Evolutionary conservation across 306 rosid genomes (phyloP).

Genomic region (Elaeagnus macrophylla): DNA sequence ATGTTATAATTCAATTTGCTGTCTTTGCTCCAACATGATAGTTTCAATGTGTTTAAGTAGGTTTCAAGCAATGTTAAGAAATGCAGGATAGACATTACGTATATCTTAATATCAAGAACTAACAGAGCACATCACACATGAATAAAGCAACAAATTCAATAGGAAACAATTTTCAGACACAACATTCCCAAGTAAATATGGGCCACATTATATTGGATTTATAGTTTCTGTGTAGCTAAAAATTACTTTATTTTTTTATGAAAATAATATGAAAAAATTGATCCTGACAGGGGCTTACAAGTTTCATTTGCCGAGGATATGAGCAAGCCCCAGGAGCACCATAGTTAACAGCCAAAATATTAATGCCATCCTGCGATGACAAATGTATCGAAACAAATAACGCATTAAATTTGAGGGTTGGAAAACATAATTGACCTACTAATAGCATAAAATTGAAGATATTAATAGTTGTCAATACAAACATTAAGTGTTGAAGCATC

Average conservation of each 20-base stretch:
- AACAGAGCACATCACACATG: too few relatives aligned
- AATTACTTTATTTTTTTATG: constrained; percentile 10
- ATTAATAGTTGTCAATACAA: neutral
- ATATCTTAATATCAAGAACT: too few relatives aligned
- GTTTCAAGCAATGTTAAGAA: too few relatives aligned
- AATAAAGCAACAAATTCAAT: too few relatives aligned
- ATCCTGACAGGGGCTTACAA: constrained; percentile 34
- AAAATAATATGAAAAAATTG: constrained; percentile 10
- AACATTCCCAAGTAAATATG: too few relatives aligned
- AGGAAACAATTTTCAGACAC: too few relatives aligned
- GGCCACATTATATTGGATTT: too few relatives aligned
- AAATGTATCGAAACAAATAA: constrained; percentile 7
- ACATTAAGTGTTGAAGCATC: constrained; percentile 4
- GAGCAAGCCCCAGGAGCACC: constrained; percentile 83
- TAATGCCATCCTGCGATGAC: constrained; percentile 68
- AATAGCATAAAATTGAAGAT: neutral
- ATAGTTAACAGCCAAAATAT: constrained; percentile 75
- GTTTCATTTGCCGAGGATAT: constrained; percentile 67
- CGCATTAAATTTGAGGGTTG: constrained; percentile 10
- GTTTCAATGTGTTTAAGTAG: too few relatives aligned
- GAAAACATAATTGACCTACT: neutral
- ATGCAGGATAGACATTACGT: too few relatives aligned
- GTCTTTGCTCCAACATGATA: too few relatives aligned
- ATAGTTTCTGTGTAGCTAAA: constrained; percentile 8
- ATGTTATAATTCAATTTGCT: too few relatives aligned